Conservation (phyloP, 208 protist species). For the Acanthamoeba polyphaga region DNA sequence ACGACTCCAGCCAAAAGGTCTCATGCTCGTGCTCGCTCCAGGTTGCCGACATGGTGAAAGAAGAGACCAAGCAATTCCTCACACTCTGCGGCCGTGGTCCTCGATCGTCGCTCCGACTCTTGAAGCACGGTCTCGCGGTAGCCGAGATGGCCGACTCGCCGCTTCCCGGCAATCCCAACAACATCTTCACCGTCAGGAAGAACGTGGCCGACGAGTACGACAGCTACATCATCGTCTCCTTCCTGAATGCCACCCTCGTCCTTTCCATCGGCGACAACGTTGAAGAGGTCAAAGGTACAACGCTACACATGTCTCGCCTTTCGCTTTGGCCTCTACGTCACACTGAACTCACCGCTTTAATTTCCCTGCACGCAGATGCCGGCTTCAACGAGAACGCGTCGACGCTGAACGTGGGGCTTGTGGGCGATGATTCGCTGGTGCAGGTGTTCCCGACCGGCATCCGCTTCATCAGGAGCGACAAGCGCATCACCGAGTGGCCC, state of each 20-base stretch:
- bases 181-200: constrained; percentile 87
- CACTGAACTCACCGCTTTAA: not conserved
- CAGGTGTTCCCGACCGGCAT: constrained; percentile 92
- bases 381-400: constrained; percentile 87
- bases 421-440: constrained; percentile 90
- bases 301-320: not conserved
- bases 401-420: constrained; percentile 85
- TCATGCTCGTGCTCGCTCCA: constrained; percentile 32
- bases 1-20: not conserved
- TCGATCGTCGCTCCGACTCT: constrained; percentile 89
- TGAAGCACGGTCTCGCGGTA: constrained; percentile 93
- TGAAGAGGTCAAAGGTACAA: constrained; percentile 87
- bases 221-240: constrained; percentile 95
- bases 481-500: constrained; percentile 91
- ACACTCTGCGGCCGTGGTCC: constrained; percentile 90
- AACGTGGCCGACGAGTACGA: constrained; percentile 84
- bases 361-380: constrained; percentile 79
- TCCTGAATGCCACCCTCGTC: constrained; percentile 92
- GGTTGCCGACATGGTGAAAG: constrained; percentile 87
- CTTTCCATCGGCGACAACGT: constrained; percentile 93
- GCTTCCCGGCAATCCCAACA: constrained; percentile 89
- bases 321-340: not conserved
- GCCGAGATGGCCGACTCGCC: constrained; percentile 89
- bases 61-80: constrained; percentile 90
- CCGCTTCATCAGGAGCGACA: constrained; percentile 89